Evolutionary conservation across 768 basidiomycete species (phyloP), one percentile per base, ranked within the genome.

Genomic region (Sarcodon sp.): DNA sequence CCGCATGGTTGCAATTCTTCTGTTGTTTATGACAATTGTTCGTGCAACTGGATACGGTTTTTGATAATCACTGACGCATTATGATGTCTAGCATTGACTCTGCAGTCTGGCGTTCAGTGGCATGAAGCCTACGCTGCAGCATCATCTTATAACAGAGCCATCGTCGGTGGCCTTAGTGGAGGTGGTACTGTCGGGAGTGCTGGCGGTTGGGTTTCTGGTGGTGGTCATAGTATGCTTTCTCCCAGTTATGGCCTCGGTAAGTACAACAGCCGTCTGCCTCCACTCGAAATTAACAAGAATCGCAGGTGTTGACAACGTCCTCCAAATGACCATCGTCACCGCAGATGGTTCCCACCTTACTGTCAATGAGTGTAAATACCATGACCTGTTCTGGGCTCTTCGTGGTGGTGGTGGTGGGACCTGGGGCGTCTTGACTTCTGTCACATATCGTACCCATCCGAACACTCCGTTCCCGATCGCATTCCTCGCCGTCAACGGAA

Each of bases 161-260:
- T 77, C 15, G 64, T 76, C 4, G 77, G 77, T 5, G 75, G 69
- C 7, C n/a, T 64, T 5, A 66, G 66, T 7, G 11, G 21, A 27
- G 21, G 64, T 6, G 71, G 65, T 16, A 66, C 71, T 5, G 63
- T 76, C 4, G 75, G 72, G 35, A 65, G 72, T 21, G 65, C 67
- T 11, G 73, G 72, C 32, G 75, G 73, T n/a, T 77, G 72, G 70
- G 47, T 70, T 3, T 57, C 64, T 31, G 76, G 75, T 11, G 72
- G 70, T 6, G 72, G 75, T 1, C 73, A 76, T 48, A 69, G 68
- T 36, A 53, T 59, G 6, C 49, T 72, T 7, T 59, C 68, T 4
- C 63, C 72, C 1, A 56, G 48, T 6, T 64, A 65, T 51, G 74
- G 73, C 11, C 63, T 74, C n/a, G 69, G 70, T 70, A 53, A 31